Evolutionary conservation across 306 rosid species (phyloP).

Genomic region (Prunus fruticosa): DNA sequence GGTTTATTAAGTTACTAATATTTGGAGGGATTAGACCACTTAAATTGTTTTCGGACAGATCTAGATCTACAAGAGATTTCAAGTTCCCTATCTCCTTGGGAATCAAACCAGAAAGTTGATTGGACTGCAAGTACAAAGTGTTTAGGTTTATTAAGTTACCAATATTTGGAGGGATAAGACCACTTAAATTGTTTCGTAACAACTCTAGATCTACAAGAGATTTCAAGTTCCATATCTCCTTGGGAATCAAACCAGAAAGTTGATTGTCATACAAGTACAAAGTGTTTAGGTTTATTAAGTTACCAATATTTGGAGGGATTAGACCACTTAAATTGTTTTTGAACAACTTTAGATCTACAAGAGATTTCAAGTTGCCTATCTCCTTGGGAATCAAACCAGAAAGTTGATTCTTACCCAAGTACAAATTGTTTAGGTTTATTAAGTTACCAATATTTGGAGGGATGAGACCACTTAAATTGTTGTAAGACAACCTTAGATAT

Average conservation of each 20-base stretch:
- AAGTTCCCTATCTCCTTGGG: neutral
- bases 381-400: neutral
- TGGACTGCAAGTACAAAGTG: neutral
- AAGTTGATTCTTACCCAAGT: neutral
- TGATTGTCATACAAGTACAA: neutral
- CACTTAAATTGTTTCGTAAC: too few relatives aligned
- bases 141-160: too few relatives aligned
- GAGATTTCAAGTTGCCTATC: neutral
- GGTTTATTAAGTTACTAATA: neutral
- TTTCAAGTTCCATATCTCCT: constrained; percentile 4
- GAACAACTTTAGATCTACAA: neutral
- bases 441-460: neutral
- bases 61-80: neutral
- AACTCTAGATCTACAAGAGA: neutral
- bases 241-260: neutral
- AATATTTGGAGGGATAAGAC: too few relatives aligned
- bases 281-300: neutral
- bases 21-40: constrained; percentile 22
- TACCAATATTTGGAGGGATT: constrained; percentile 11
- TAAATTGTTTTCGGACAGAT: neutral
- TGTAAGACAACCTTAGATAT: too few relatives aligned
- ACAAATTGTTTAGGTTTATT: constrained; percentile 2
- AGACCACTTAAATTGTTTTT: neutral
- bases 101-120: neutral
- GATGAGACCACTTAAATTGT: neutral